Percentiles rank a stretch among this genome's conserved stretches.
Conservation (phyloP, 495 filamentous ascomycete genomes). For the Corynascus novoguineensis region DNA sequence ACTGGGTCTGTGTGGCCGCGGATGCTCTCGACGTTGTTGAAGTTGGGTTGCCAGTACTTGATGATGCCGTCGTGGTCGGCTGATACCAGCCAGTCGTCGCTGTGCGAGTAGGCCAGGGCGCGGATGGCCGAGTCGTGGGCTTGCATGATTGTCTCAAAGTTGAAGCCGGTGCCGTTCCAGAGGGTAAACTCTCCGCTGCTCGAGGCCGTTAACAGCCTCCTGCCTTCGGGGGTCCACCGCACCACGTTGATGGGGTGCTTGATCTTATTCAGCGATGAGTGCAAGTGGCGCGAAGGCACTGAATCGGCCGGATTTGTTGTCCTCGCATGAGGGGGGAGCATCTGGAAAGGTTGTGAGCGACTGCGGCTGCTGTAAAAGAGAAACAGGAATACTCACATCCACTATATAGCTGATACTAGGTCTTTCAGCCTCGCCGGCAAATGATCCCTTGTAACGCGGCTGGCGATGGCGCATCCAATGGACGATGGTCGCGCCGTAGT, state of each 20-base stretch:
- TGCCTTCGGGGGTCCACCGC: slow-evolving; percentile 93
- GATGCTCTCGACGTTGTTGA: slow-evolving; percentile 95
- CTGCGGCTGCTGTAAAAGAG: neutral
- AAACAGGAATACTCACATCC: slow-evolving; percentile 57
- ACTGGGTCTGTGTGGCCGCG: slow-evolving; percentile 87
- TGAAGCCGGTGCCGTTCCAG: slow-evolving; percentile 98
- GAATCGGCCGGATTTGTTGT: slow-evolving; percentile 67
- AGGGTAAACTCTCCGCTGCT: slow-evolving; percentile 97
- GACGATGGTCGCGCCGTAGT: slow-evolving; percentile 88
- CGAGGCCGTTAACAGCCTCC: slow-evolving; percentile 82
- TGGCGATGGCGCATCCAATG: slow-evolving; percentile 88
- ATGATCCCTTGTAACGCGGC: slow-evolving; percentile 64
- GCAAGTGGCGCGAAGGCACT: slow-evolving; percentile 82
- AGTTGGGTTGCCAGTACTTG: slow-evolving; percentile 99
- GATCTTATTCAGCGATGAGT: slow-evolving; percentile 94
- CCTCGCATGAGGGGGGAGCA: slow-evolving; percentile 78
- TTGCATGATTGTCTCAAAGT: slow-evolving; percentile 98
- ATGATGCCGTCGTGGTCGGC: slow-evolving; percentile 91
- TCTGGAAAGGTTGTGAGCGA: slow-evolving; percentile 47
- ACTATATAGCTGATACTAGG: slow-evolving; percentile 84
- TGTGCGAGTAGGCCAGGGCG: slow-evolving; percentile 82
- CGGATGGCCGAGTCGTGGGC: slow-evolving; percentile 93
- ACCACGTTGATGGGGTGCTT: slow-evolving; percentile 98
- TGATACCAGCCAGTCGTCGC: slow-evolving; percentile 92
- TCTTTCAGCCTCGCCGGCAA: slow-evolving; percentile 67